Evolutionary conservation across 352 stramenopile species (phyloP).

Genomic region (Pythium angustatum): DNA sequence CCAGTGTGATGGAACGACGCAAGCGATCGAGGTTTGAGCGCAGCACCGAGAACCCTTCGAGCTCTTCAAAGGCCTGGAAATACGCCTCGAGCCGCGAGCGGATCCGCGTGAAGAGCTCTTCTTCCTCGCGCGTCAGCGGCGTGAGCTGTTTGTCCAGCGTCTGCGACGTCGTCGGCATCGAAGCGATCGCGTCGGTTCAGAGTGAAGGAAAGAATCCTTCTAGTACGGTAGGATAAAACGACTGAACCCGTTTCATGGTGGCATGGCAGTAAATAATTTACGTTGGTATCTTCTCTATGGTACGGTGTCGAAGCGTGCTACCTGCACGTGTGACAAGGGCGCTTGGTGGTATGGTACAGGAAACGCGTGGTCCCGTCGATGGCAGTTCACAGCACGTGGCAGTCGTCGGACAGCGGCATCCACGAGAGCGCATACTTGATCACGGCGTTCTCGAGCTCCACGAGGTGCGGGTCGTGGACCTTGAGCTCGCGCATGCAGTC

Average conservation of each 20-base stretch:
- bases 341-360: too few species aligned
- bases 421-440: conserved; percentile 51
- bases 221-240: too few species aligned
- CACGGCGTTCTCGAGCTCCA: conserved; percentile 67
- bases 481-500: conserved; percentile 77
- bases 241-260: background rate
- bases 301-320: too few species aligned
- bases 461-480: conserved; percentile 74
- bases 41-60: conserved; percentile 43
- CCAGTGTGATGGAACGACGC: conserved; percentile 36
- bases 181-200: background rate
- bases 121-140: conserved; percentile 37
- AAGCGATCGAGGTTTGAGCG: conserved; percentile 37
- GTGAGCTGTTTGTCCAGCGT: conserved; percentile 27
- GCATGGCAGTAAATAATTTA: conserved; percentile 2
- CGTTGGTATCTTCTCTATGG: conserved; percentile 9
- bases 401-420: conserved; percentile 33
- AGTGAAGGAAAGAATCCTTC: too few species aligned
- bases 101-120: conserved; percentile 37
- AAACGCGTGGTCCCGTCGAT: too few species aligned
- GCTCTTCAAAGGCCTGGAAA: conserved; percentile 43
- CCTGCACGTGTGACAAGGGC: too few species aligned
- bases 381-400: conserved; percentile 50
- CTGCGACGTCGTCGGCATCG: conserved; percentile 26
- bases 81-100: conserved; percentile 33